Conservation (phyloP, 2,329 filamentous ascomycete genomes). For the Aureobasidium sp. region DNA sequence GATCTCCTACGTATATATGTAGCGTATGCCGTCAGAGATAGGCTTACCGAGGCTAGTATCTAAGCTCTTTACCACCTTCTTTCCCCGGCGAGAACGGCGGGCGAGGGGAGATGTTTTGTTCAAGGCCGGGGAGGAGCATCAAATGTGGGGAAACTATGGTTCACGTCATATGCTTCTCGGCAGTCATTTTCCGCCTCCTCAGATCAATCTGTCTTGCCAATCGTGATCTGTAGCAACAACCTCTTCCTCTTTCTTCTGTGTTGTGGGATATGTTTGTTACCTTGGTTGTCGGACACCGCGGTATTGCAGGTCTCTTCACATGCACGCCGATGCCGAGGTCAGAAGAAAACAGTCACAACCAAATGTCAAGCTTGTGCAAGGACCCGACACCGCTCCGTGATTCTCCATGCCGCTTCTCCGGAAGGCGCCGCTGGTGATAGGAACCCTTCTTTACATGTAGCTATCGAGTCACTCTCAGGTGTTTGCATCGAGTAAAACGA, state of each 20-base stretch:
- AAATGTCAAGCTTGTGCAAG: slow-evolving; percentile 13
- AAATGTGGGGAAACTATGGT: slow-evolving; percentile 10
- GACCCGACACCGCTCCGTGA: slow-evolving; percentile 1
- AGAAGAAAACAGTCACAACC: not conserved
- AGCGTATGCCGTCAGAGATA: slow-evolving; percentile 9
- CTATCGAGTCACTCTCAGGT: slow-evolving; percentile 8
- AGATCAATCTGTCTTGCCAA: not conserved
- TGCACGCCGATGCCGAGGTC: slow-evolving; percentile 14
- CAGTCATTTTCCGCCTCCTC: not conserved
- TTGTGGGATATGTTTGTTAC: not conserved
- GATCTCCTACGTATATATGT: slow-evolving; percentile 13
- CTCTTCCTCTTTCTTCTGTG: not conserved
- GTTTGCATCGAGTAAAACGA: not conserved
- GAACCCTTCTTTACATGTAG: slow-evolving; percentile 6
- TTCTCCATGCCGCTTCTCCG: not conserved
- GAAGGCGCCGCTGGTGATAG: slow-evolving; percentile 9
- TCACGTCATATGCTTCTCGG: slow-evolving; percentile 6
- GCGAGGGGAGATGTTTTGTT: slow-evolving; percentile 10
- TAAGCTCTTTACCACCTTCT: slow-evolving; percentile 1
- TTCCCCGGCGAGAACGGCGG: slow-evolving; percentile 12
- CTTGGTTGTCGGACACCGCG: not conserved
- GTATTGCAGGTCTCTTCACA: slow-evolving; percentile 1
- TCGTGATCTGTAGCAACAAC: not conserved
- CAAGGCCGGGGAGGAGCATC: not conserved
- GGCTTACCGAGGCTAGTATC: slow-evolving; percentile 14